phyloP scores from a whole-genome alignment of 345 rosid species.

The Citrus unshiu region DNA sequence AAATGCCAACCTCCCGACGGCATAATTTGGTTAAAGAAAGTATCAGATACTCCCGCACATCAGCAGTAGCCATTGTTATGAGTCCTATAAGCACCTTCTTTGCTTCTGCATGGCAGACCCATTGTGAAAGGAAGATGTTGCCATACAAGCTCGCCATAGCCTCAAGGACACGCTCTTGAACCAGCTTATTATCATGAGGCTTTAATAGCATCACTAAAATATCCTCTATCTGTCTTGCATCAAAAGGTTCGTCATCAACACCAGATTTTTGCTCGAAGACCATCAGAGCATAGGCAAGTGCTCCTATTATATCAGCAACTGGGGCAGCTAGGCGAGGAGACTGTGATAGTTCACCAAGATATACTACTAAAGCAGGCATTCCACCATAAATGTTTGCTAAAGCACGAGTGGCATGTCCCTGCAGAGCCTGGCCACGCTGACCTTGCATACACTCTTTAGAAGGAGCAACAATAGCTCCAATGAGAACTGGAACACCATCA shows the following conservation, averaged over 20 bases:
- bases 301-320: conserved; percentile 72
- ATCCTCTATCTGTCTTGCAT: conserved; percentile 55
- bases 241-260: conserved; percentile 52
- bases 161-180: conserved; percentile 84
- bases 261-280: conserved; percentile 47
- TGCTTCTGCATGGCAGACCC: conserved; percentile 67
- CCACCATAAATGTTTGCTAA: conserved; percentile 80
- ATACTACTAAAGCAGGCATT: conserved; percentile 56
- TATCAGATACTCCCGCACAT: conserved; percentile 64
- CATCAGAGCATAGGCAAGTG: conserved; percentile 82
- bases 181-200: conserved; percentile 61
- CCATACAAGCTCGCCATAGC: conserved; percentile 92
- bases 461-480: conserved; percentile 78
- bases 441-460: conserved; percentile 78
- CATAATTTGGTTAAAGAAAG: conserved; percentile 58
- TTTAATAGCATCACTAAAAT: conserved; percentile 53
- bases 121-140: conserved; percentile 48
- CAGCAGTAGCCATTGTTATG: conserved; percentile 64
- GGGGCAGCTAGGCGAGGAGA: conserved; percentile 74
- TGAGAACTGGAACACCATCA: conserved; percentile 61
- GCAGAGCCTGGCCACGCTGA: conserved; percentile 52
- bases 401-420: conserved; percentile 64
- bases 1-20: conserved; percentile 45
- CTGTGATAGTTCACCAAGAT: conserved; percentile 66
- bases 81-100: conserved; percentile 78